Evolutionary conservation across 176 grass and related monocot species (phyloP), one percentile per base, ranked within the genome.

Genomic region (Avena atlantica): DNA sequence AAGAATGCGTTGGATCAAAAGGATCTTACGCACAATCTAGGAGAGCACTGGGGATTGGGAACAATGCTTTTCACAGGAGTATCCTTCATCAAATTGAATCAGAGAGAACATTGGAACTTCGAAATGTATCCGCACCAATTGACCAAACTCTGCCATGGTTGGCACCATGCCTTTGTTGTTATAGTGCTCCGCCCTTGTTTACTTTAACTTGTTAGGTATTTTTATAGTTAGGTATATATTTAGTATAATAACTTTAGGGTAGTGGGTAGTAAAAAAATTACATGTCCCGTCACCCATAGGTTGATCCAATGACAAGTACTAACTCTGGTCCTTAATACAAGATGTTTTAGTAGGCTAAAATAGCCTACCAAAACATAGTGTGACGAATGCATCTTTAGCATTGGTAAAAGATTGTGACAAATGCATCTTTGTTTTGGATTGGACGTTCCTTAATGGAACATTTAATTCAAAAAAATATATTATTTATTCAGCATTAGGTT

Each of bases 1-100:
- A 31, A 12, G 68, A 83, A 47, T 74, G 36, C 15, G 12, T 14
- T 50, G 24, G 31, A 74, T 29, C 69, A 60, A 63, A 67, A 31
- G 37, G 62, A 84, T 62, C 82, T 51, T 84, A 84, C 50, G 75
- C 57, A 0, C 57, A 52, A 76, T 65, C 23, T 85, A 85, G 52
- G 6, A 36, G 23, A 79, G 76, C 37, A 19, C 17, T 80, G 8
- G 47, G 19, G 8, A 60, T 8, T 21, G 20, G 8, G 4, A 12
- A 66, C 24, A 66, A 66, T 31, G 63, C 63, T 65, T 65, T 24
- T 14, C 2, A 29, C 62, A 66, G 5, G 63, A 66, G 63, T 11
- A 66, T 66, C 12, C 63, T 67, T 67, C 64, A 34, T 34, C 17
- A 67, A 14, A 16, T 67, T 67, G 64, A 17, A 16, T 27, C 27